Evolutionary conservation across 495 filamentous ascomycete species (phyloP), one percentile per base, ranked within the genome.

Genomic region (Penicillium ucsense): DNA sequence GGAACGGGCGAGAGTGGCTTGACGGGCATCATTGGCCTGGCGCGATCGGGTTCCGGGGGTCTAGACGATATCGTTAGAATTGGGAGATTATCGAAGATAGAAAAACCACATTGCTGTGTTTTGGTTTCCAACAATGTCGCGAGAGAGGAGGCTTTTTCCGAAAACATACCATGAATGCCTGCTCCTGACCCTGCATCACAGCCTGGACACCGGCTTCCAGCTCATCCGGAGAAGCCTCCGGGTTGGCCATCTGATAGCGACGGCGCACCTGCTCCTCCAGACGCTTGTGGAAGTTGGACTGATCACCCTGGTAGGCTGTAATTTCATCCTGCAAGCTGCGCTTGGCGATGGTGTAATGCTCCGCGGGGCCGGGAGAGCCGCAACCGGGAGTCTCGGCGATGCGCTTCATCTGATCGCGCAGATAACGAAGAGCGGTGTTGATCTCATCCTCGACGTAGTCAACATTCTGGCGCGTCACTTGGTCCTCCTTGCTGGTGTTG

Each of bases 241-340:
- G 89, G 53, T 80, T 78, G 51, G 92, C 89, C 60, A 96, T 95
- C 49, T 85, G 79, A 65, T 91, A 92, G 56, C 95, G 89, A 43
- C 92, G 80, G 50, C 82, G 85, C 65, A 89, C 83, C 63, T 92
- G 88, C 36, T 84, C 84, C 49, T 82, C 73, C n/a, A 88, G 73
- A 53, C 83, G 80, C 63, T 84, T 81, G 54, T 83, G 78, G 73
- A 86, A 95, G 32, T 81, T 75, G 2, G 74, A 73, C 64, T 96
- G 90, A 37, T 85, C 66, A 49, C 74, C 73, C 65, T 89, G 87
- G 71, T 90, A 96, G 41, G 80, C 72, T 46, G 86, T 78, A 63
- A 94, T 86, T 40, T 86, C 83, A 49, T 72, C 70, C 66, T 88
- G 85, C 45, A 95, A 71, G 47, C 84, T 78, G n/a, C 84, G 73